phyloP scores from a whole-genome alignment of 106 monocot genomes.

The Acanthochlamys bracteata region DNA sequence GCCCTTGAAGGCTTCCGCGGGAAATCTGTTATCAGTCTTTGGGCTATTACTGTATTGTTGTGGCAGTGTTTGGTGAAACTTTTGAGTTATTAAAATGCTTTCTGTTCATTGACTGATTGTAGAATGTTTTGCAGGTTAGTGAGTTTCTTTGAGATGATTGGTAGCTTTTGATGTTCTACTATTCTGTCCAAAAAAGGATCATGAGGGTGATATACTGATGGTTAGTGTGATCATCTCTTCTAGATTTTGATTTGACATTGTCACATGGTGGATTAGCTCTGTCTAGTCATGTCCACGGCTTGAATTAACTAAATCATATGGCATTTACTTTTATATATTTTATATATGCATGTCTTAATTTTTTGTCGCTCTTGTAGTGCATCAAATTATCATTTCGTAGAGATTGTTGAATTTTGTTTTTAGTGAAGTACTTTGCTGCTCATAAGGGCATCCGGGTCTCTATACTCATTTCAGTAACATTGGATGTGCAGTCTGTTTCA shows the following conservation, averaged over 20 bases:
- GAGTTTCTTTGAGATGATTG: neutral
- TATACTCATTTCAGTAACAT: neutral
- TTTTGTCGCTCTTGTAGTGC: no score
- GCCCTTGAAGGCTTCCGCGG: slow-evolving; percentile 10
- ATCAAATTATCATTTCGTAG: no score
- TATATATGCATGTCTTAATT: no score
- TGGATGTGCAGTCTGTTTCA: neutral
- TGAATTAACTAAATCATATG: neutral
- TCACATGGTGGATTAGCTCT: neutral
- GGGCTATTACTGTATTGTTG: neutral
- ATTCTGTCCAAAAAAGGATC: neutral
- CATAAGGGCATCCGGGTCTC: no score
- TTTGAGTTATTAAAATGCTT: neutral
- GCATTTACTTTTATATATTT: no score
- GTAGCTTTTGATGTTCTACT: neutral
- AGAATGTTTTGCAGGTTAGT: neutral
- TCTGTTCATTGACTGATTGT: neutral
- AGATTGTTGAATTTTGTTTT: no score
- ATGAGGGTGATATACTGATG: neutral
- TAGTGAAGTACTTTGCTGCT: no score
- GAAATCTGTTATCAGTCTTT: slow-evolving; percentile 19
- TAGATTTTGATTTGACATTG: neutral
- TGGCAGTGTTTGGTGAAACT: neutral
- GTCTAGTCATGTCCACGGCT: neutral
- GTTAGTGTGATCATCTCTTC: neutral